Evolutionary conservation across 306 rosid species (phyloP).

Genomic region (Elaeagnus macrophylla): DNA sequence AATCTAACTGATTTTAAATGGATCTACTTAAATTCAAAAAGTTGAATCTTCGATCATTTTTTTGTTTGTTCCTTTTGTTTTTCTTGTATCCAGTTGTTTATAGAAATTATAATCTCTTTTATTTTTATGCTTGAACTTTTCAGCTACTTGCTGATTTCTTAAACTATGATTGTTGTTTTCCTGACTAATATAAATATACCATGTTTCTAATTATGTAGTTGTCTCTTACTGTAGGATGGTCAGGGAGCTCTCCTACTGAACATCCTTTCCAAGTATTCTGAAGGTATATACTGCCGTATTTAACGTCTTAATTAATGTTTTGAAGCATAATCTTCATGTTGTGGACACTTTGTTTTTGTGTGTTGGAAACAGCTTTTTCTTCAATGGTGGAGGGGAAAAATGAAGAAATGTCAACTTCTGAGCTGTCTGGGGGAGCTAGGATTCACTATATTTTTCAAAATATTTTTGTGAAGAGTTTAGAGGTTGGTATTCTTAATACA

Average conservation of each 20-base stretch:
- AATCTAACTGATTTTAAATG: too few relatives aligned
- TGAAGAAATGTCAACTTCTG: slow-evolving; percentile 94
- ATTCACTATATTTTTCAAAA: slow-evolving; percentile 90
- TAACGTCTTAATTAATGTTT: slow-evolving; percentile 1
- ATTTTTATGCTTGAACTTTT: background rate
- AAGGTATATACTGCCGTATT: slow-evolving; percentile 45
- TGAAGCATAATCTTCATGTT: background rate
- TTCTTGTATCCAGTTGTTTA: background rate
- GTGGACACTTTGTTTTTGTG: slow-evolving; percentile 10
- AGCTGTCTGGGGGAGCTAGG: slow-evolving; percentile 91
- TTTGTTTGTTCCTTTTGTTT: too few relatives aligned
- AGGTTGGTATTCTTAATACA: slow-evolving; percentile 41
- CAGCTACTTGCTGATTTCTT: background rate
- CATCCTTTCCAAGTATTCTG: slow-evolving; percentile 85
- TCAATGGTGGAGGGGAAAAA: slow-evolving; percentile 94
- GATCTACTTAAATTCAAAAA: too few relatives aligned
- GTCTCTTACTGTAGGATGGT: slow-evolving; percentile 54
- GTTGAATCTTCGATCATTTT: too few relatives aligned
- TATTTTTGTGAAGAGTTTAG: slow-evolving; percentile 86
- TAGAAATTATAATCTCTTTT: background rate
- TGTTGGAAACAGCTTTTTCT: slow-evolving; percentile 67
- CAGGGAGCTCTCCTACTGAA: slow-evolving; percentile 97
- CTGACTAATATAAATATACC: slow-evolving; percentile 8
- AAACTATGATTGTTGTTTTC: background rate
- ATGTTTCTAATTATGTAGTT: slow-evolving; percentile 7